Base-by-base conservation (phyloP, 306 rosid genomes). In the Calophaca sinica region DNA sequence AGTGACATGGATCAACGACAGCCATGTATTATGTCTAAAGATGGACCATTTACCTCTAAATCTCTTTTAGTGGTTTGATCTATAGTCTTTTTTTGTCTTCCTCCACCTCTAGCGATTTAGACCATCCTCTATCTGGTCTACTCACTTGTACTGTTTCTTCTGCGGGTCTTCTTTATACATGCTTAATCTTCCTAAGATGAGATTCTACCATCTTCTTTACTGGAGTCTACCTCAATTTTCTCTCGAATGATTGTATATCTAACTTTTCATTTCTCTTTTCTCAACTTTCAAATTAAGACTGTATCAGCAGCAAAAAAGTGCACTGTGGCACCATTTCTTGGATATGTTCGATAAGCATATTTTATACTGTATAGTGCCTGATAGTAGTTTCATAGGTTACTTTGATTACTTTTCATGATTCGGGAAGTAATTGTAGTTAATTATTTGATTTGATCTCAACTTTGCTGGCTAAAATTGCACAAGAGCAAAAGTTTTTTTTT, bases 381-480 rank as follows among this genome's bases (percentile, higher is more conserved):
- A 9, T 46, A 13, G 60, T 59, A 46, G 2, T 61, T 61, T 20
- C 49, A 36, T 15, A 11, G 60, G 4, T 48, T 61, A 12, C 38
- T 31, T 46, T 46, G 51, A 70, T 36, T 53, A 49, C 60, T 15
- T 48, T 31, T 31, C 39, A 49, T 68, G 60, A 6, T 9, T 35
- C 35, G 36, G 14, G 4, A 12, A 52, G 11, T 48, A 62, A n/a
- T 29, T 75, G 52, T 26, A 39, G 15, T 7, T 52, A 31, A 15
- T 12, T 5, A 10, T 20, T 20, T 7, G 60, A 14, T 58, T 77
- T 9, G 4, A 15, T 76, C 42, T 55, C 55, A 61, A 67, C 54
- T 62, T 58, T 28, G 63, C 38, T 58, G 26, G 11, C 53, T 12
- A 60, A 69, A 68, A 5, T 69, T 69, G 35, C 15, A 2, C 31